A percentile compares a stretch with the other conserved stretches of the same genome.
phyloP scores from a whole-genome alignment of 768 basidiomycete species.

The Chalciporus piperatus region DNA sequence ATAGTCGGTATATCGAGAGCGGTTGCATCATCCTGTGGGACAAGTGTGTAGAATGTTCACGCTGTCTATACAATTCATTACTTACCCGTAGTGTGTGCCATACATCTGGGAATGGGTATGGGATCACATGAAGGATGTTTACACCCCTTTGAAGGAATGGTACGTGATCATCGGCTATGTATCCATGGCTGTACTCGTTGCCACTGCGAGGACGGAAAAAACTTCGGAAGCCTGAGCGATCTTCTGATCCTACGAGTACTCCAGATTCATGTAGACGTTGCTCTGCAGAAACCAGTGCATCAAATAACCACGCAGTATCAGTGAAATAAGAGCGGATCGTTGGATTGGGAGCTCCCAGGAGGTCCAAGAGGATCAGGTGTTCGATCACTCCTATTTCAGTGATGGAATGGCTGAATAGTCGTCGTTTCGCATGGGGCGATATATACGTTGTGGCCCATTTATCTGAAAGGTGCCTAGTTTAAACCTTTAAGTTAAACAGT shows the following conservation, averaged over 20 bases:
- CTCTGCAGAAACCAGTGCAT: slow-evolving; percentile 73
- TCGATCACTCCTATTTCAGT: slow-evolving; percentile 80
- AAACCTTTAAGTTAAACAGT: background rate
- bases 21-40: slow-evolving; percentile 78
- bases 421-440: slow-evolving; percentile 56
- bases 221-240: slow-evolving; percentile 46
- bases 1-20: slow-evolving; percentile 84
- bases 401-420: slow-evolving; percentile 48
- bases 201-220: slow-evolving; percentile 60
- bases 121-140: slow-evolving; percentile 84
- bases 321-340: slow-evolving; percentile 76
- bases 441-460: slow-evolving; percentile 77
- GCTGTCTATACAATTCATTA: slow-evolving; percentile 3
- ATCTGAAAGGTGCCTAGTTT: slow-evolving; percentile 76
- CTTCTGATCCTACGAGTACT: slow-evolving; percentile 50
- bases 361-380: slow-evolving; percentile 88
- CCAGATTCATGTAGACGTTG: slow-evolving; percentile 62
- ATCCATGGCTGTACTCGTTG: slow-evolving; percentile 42
- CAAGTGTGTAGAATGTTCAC: background rate
- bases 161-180: slow-evolving; percentile 90
- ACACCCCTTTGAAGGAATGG: slow-evolving; percentile 87
- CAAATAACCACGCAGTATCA: slow-evolving; percentile 93
- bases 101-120: slow-evolving; percentile 83
- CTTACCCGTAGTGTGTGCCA: slow-evolving; percentile 82
- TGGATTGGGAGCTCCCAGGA: slow-evolving; percentile 79